Evolutionary conservation across 2,329 filamentous ascomycete species (phyloP), one percentile per base, ranked within the genome.

Genomic region (Alternaria gaisen): DNA sequence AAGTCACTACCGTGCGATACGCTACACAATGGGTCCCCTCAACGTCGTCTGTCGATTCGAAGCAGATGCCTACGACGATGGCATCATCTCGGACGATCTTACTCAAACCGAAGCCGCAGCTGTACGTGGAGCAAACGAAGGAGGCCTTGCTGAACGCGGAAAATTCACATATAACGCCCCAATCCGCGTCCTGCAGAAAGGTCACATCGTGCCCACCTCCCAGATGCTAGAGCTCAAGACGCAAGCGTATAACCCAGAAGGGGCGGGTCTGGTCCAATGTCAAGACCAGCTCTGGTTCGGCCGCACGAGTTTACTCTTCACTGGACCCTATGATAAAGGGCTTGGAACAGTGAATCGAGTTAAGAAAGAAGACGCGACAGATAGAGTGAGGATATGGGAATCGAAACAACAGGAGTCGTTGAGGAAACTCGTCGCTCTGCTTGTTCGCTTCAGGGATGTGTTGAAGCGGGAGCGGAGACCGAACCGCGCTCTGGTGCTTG

Each of bases 281-380:
- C 63, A 66, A 47, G 73, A 75, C 34, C 72, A 75, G 32, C 65
- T 76, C 10, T 76, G 73, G 73, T 76, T 76, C 53, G 73, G 73
- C 2, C 71, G 73, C 11, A 76, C 73, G 0, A 56, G 63, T 18
- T 60, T 72, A 18, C 53, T 75, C 1, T 68, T 70, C 59, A 72
- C 68, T 0, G 72, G 66, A 0, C 64, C 60, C 3, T 74, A 72
- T 34, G 50, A 65, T 12, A 42, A 41, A 11, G 63, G 50, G 5
- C 66, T 65, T 0, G 65, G 70, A 1, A 57, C 55, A 11, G 51
- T 71, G 3, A 36, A 53, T 11, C 58, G 55, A 1, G 48, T 71
- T 34, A 72, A 65, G 38, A 51, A 62, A 5, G 66, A 71, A 54
- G 51, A 70, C 5, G 65, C 67, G 0, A 65, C 40, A 6, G 54